A percentile compares a stretch with the other conserved stretches of the same genome.
Evolutionary conservation across 495 filamentous ascomycete genomes (phyloP).

Genomic region (Xylaria nigripes): DNA sequence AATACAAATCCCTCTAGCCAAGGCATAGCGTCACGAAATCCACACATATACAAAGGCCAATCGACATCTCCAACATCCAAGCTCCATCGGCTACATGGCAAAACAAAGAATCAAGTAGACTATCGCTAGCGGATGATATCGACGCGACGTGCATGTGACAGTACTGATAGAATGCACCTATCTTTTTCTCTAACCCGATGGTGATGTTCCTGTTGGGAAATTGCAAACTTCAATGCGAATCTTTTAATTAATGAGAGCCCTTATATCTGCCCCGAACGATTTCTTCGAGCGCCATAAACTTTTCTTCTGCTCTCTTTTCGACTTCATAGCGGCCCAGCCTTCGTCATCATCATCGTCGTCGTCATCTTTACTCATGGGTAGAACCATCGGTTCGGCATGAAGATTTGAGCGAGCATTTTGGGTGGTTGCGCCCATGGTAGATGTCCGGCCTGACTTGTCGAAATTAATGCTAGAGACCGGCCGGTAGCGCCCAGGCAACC

Average conservation of each 20-base stretch:
- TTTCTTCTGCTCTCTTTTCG: slow-evolving; percentile 74
- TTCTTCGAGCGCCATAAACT: slow-evolving; percentile 65
- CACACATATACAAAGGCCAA: slow-evolving; percentile 22
- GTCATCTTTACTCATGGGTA: slow-evolving; percentile 37
- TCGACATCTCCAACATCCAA: slow-evolving; percentile 5
- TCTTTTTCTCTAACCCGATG: slow-evolving; percentile 19
- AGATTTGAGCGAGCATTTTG: slow-evolving; percentile 19
- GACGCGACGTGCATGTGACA: slow-evolving; percentile 1
- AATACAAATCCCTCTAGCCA: background rate
- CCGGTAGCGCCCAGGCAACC: slow-evolving; percentile 82
- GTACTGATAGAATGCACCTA: background rate
- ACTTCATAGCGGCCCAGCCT: slow-evolving; percentile 78
- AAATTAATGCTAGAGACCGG: slow-evolving; percentile 57
- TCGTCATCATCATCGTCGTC: slow-evolving; percentile 75
- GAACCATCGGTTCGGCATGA: slow-evolving; percentile 15
- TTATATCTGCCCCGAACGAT: slow-evolving; percentile 32
- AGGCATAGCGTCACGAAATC: slow-evolving; percentile 1
- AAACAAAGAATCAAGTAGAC: background rate
- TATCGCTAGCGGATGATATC: slow-evolving; percentile 5
- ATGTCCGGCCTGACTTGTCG: slow-evolving; percentile 37
- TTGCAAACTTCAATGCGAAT: slow-evolving; percentile 14
- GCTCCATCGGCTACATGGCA: background rate
- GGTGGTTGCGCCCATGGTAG: slow-evolving; percentile 45
- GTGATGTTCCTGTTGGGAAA: slow-evolving; percentile 12
- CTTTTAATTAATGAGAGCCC: slow-evolving; percentile 34